A percentile compares a stretch with the other conserved stretches of the same genome.
These are phyloP conservation scores for Ceratocystis cubensis DNA, from an alignment of 2,329 filamentous ascomycete species.

Conservation along the genomic window DNA sequence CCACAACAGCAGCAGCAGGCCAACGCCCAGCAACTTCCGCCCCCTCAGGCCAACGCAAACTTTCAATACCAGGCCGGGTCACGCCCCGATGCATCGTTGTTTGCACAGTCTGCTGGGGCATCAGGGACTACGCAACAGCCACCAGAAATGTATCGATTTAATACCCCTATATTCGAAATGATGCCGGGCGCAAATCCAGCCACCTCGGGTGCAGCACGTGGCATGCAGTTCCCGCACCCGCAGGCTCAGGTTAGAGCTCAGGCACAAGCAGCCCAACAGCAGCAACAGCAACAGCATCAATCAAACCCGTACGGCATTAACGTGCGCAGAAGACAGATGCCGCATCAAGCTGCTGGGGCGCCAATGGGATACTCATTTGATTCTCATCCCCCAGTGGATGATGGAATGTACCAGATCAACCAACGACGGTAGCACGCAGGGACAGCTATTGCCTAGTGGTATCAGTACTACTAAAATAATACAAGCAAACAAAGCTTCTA, in stretches of 20 bases:
- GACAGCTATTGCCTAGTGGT: background rate
- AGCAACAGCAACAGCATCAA: conserved; percentile 14
- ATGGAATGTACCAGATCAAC: conserved; percentile 10
- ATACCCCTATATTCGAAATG: conserved; percentile 5
- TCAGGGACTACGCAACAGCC: conserved; percentile 10
- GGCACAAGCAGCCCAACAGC: conserved; percentile 10
- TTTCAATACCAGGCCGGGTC: conserved; percentile 11
- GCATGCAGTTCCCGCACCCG: conserved; percentile 13
- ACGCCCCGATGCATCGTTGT: conserved; percentile 10
- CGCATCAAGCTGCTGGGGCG: background rate
- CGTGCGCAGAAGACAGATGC: conserved; percentile 2
- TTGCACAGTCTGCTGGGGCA: conserved; percentile 1
- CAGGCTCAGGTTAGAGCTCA: conserved; percentile 11
- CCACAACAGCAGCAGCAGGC: conserved; percentile 8
- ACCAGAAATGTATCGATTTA: conserved; percentile 5
- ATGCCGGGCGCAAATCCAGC: background rate
- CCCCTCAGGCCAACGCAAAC: conserved; percentile 1
- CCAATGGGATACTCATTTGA: conserved; percentile 14
- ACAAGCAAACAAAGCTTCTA: background rate
- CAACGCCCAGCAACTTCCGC: conserved; percentile 3
- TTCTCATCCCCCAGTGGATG: conserved; percentile 8
- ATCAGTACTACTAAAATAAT: background rate
- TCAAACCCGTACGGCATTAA: background rate
- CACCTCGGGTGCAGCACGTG: background rate
- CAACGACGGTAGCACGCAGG: background rate